Base-by-base conservation (phyloP, 1,284 basidiomycete species). In the Marasmius oreades region DNA sequence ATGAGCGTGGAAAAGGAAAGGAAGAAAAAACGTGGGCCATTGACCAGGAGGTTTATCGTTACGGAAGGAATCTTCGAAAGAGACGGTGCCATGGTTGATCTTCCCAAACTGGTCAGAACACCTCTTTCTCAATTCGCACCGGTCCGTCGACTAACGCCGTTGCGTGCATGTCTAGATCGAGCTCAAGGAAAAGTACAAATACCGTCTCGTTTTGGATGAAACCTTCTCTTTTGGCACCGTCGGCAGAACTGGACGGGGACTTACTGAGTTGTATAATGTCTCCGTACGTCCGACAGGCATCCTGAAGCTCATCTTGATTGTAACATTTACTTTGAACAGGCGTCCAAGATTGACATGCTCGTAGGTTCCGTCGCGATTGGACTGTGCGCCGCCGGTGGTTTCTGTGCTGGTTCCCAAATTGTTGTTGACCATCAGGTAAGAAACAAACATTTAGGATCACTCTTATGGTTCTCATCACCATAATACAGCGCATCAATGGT, bases 61-160 rank as follows among this genome's bases (percentile, higher is more conserved):
- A 95, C 96, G 0, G 97, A 99, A 70, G 97, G 96, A 52, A 88
- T 99, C 53, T 99, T 98, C 67, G 95, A 98, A 73, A 89, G 88
- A 65, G 95, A 98, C 65, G 96, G 96, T 31, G 84, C 84, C 57
- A 93, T 98, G 81, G 79, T 86, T 51, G 93, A 99, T 72, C 73
- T 99, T 33, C 94, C 95, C 11, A 92, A 88, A 70, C 79, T 98
- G 57, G 93, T 95, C 62, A 58, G 90, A 79, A n/a, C 2, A 5
- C 22, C 36, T 34, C 23, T 20, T 24, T 20, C 11, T 16, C 14
- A 52, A 36, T 23, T 5, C 24, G 34, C 47, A 33, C n/a, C 26
- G n/a, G 16, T 26, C 51, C 55, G 31, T 33, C 26, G 45, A 44
- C 11, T 43, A 37, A 12, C 23, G 28, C 31, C 23, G n/a, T 51